Evolutionary conservation across 2,329 filamentous ascomycete species (phyloP), one percentile per base, ranked within the genome.

Genomic region (Fusarium guadeloupense): DNA sequence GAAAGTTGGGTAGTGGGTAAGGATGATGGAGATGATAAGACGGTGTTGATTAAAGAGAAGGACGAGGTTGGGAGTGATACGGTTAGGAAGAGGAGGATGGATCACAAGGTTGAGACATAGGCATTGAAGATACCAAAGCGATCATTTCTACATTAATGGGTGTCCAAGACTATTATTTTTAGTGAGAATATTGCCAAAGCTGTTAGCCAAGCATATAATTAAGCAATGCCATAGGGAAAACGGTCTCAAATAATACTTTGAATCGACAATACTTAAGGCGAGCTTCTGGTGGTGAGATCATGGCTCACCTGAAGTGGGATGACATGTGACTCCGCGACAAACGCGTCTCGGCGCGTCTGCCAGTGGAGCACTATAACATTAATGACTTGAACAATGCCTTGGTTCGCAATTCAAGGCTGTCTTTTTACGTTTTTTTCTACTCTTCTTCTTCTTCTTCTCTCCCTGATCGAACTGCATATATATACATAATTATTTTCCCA

Each of bases 1-100:
- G 82, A 89, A 60, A 92, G 87, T 3, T 93, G 91, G 91, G 83
- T 90, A 1, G 76, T 89, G 38, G 82, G 80, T 4, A 70, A 77
- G 12, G 76, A 72, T 3, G 66, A 75, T 19, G 64, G 67, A 1
- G 55, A 68, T 25, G 64, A 65, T 3, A 62, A 72, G 26, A 64
- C 62, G 7, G 60, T 71, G 12, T 33, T 74, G 20, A 39, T 76
- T 4, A 38, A 59, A 23, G 56, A 63, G 8, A 71, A 70, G 17
- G 60, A 63, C 4, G 52, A 62, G 3, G 64, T 47, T 7, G 41
- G 17, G 5, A 54, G 64, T 16, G 64, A 62, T 9, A 35, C 44
- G 2, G 59, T 73, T 16, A 72, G 74, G 31, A 73, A 70, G 56
- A 60, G 74, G 33, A 68, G 50, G 10, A 46, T 53, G 4, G 60